These are phyloP conservation scores for Tilletia indica DNA, from an alignment of 1,284 basidiomycete genomes.

Conservation along the genomic window DNA sequence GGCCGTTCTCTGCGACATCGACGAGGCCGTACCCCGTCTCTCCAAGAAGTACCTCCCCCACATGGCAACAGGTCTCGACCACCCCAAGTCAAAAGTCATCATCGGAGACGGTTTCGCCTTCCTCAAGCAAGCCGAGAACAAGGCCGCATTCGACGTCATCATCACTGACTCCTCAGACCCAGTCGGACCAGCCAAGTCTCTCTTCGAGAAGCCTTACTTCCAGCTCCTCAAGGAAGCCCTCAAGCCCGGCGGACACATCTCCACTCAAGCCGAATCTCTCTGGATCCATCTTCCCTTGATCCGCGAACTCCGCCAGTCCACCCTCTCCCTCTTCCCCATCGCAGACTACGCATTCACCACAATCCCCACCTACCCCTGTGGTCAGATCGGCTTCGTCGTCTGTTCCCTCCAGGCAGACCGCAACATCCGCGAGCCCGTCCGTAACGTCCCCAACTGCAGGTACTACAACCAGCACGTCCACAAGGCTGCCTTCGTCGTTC, in stretches of 20 bases:
- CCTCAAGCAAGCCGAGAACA: conserved; percentile 80
- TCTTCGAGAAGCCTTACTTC: conserved; percentile 98
- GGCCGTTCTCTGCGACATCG: conserved; percentile 95
- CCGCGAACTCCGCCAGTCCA: conserved; percentile 71
- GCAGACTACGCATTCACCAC: conserved; percentile 93
- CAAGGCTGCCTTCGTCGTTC: conserved; percentile 79
- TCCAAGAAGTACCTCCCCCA: conserved; percentile 90
- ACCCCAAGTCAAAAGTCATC: conserved; percentile 80
- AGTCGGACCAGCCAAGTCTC: conserved; percentile 87
- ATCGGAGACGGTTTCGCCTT: conserved; percentile 98
- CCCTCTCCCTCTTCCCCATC: conserved; percentile 75
- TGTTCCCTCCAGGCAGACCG: conserved; percentile 68
- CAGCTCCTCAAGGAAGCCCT: conserved; percentile 86
- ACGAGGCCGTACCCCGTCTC: conserved; percentile 95
- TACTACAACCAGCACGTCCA: conserved; percentile 90
- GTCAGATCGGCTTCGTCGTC: conserved; percentile 93
- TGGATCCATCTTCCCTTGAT: conserved; percentile 95
- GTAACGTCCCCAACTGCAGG: conserved; percentile 62
- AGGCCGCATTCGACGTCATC: conserved; percentile 83
- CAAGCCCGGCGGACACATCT: conserved; percentile 85
- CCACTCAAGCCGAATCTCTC: conserved; percentile 91
- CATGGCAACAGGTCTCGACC: conserved; percentile 82
- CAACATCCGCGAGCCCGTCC: conserved; percentile 60
- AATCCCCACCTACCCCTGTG: conserved; percentile 95
- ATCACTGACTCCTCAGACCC: conserved; percentile 98